Base-by-base conservation (phyloP, 352 stramenopile species). In the Globisporangium sylvaticum region DNA sequence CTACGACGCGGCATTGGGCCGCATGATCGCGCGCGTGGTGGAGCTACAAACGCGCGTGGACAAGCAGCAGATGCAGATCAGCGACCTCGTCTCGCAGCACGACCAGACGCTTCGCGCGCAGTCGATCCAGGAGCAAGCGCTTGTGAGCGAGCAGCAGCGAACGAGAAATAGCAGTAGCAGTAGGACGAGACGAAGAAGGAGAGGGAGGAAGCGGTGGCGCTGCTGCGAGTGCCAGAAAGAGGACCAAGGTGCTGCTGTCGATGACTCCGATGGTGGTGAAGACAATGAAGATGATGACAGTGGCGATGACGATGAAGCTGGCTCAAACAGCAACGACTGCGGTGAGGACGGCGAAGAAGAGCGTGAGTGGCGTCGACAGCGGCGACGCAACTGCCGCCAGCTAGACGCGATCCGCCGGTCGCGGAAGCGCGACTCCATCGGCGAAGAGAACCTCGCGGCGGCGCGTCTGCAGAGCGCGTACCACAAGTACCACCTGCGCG, bases 401-500 rank as follows among this genome's bases (percentile, higher is more conserved):
- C 44, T 68, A 10, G 57, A 54, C 20, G 59, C 39, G 1, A 29
- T 72, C 14, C 50, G 44, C 4, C 27, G 54, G 14, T 22, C 31
- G 1, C 24, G 65, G 37, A 83, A 73, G 64, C 69, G 69, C 12
- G 73, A 78, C 32, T 88, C 74, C 5, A 52, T 79, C 5, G 74
- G 75, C 8, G 78, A 88, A 46, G 76, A 89, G 6, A 78, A 89
- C 66, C 22, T 79, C 10, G 84, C 80, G 22, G 80, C 84, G 0
- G 76, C 69, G 22, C 71, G 73, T 5, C 61, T 92, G 29, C 84
- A 92, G 31, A 76, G 63, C 3, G 82, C 79, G 24, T 90, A 81
- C 42, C 69, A 85, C 48, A 90, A 83, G 70, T 92, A 86, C 56
- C 67, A 84, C 52, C 57, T 79, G 12, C 78, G 81, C 1, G 81